phyloP scores from a whole-genome alignment of 352 stramenopile species.

The Pythium aphanidermatum region DNA sequence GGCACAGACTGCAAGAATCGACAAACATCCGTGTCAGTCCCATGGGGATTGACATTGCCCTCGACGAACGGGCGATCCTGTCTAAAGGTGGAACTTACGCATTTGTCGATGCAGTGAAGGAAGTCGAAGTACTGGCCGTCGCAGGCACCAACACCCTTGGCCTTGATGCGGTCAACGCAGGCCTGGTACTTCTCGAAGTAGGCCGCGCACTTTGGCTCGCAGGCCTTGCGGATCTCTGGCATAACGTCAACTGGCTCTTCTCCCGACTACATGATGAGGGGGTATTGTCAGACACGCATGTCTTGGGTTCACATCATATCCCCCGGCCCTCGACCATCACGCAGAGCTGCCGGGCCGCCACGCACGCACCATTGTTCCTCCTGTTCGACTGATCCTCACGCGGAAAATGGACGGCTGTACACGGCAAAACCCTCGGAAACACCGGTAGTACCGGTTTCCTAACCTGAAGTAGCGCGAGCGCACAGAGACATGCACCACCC shows the following conservation, averaged over 20 bases:
- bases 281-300: constrained; percentile 6
- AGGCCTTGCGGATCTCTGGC: constrained; percentile 89
- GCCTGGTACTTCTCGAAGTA: constrained; percentile 88
- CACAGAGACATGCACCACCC: constrained; percentile 21
- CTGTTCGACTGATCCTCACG: constrained; percentile 20
- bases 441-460: constrained; percentile 21
- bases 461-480: constrained; percentile 16
- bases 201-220: constrained; percentile 87
- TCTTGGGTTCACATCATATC: too few species aligned
- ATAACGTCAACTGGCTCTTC: constrained; percentile 93
- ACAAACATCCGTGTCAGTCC: too few species aligned
- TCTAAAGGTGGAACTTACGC: constrained; percentile 56
- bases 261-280: constrained; percentile 50
- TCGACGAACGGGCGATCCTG: too few species aligned
- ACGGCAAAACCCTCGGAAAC: constrained; percentile 21
- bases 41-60: too few species aligned
- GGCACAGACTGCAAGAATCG: constrained; percentile 63
- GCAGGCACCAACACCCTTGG: constrained; percentile 90
- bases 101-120: constrained; percentile 95
- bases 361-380: constrained; percentile 20
- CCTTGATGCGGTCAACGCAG: constrained; percentile 88
- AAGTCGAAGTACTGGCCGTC: constrained; percentile 95
- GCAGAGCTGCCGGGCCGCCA: background rate
- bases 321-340: too few species aligned
- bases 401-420: constrained; percentile 40